Evolutionary conservation across 1,139 yeast species (phyloP), one percentile per base, ranked within the genome.

Genomic region (Zhuliangozyma blackwelliae): DNA sequence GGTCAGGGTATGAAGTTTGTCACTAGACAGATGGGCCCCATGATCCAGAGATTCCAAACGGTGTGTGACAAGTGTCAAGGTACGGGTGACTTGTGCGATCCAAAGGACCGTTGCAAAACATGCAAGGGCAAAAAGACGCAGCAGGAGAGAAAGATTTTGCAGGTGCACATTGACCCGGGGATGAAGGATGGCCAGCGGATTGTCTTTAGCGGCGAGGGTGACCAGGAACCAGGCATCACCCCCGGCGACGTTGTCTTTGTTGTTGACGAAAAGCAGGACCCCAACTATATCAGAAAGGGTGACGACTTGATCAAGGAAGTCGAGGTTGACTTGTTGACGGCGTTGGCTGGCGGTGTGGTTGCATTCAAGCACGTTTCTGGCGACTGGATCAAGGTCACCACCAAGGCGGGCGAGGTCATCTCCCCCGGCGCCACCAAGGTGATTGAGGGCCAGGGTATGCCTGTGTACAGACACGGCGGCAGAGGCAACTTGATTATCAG

Each of bases 21-120:
- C 52, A 88, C 97, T 40, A 86, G 96, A 72, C 97, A 92, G 67
- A 90, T 92, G 97, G 99, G 99, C 51, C 97, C 96, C 48, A 89
- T 92, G 94, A 84, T 92, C 56, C 99, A 92, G 72, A 82, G 97
- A 74, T 86, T 86, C 79, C 98, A 92, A 71, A 82, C 95, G 29
- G 82, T 81, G 40, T 92, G 99, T 83, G 94, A 87, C 50, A 82
- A 69, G 45, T 92, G 99, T 82, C 70, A 78, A 50, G 98, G 97
- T 60, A 75, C 84, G 43, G 99, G 99, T 59, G 95, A 86, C 61
- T 84, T 83, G 48, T 77, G 89, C 59, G 82, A 84, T 61, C 77
- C 90, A 42, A 85, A 85, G 70, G 96, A 89, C 67, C 79, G 90
- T 59, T 92, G 99, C 79, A 79, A 79, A 52, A 59, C 65, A 32